These are phyloP conservation scores for Epichloe sp. DNA, from an alignment of 2,329 filamentous ascomycete species.

Conservation along the genomic window DNA sequence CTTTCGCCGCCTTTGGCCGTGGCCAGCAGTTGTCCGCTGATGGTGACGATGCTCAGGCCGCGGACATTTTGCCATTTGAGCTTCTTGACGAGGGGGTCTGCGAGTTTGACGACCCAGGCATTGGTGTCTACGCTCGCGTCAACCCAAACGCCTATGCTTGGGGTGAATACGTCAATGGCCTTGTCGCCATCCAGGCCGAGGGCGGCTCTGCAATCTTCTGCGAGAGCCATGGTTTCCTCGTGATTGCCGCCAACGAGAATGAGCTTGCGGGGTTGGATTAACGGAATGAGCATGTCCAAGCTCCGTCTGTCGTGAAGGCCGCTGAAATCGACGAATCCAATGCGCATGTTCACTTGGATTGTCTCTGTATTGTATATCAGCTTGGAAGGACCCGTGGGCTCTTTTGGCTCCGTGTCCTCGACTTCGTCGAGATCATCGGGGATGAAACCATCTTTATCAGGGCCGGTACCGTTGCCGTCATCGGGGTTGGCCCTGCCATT, in stretches of 20 bases:
- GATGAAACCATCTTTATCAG: conserved; percentile 23
- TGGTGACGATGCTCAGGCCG: conserved; percentile 79
- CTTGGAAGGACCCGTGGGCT: conserved; percentile 57
- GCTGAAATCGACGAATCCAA: conserved; percentile 84
- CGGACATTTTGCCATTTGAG: conserved; percentile 92
- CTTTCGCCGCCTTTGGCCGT: conserved; percentile 33
- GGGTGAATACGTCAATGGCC: conserved; percentile 67
- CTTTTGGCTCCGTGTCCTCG: conserved; percentile 41
- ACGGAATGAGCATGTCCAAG: conserved; percentile 83
- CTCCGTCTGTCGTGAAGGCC: conserved; percentile 89
- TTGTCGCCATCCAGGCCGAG: conserved; percentile 35
- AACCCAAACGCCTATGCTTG: conserved; percentile 56
- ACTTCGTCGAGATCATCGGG: conserved; percentile 45
- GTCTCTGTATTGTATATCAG: conserved; percentile 50
- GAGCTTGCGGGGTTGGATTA: conserved; percentile 87
- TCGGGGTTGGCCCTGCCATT: conserved; percentile 27
- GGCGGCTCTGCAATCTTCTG: conserved; percentile 64
- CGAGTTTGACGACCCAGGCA: conserved; percentile 88
- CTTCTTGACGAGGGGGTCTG: conserved; percentile 69
- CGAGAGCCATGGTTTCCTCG: conserved; percentile 66
- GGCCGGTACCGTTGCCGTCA: conserved; percentile 30
- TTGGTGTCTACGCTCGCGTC: conserved; percentile 96
- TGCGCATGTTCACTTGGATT: conserved; percentile 56
- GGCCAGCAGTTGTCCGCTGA: conserved; percentile 56
- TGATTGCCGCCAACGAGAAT: conserved; percentile 76